These are phyloP conservation scores for Stentor roeselii DNA, from an alignment of 73 alveolate genomes.

Conservation along the genomic window DNA sequence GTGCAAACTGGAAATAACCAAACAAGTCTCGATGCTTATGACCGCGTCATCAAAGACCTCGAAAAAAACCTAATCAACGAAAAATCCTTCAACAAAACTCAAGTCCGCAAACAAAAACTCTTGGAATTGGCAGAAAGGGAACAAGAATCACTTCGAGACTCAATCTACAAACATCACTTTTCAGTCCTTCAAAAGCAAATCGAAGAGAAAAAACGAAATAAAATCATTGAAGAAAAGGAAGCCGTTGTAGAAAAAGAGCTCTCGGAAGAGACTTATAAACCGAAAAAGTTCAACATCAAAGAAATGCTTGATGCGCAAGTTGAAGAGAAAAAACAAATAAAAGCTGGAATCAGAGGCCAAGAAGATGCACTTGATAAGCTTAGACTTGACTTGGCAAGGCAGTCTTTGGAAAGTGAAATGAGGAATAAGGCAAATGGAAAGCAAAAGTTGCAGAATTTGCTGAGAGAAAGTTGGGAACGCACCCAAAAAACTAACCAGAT, in stretches of 20 bases:
- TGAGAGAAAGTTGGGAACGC: background rate
- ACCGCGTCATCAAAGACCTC: background rate
- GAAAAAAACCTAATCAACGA: background rate
- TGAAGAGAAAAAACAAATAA: background rate
- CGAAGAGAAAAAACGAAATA: background rate
- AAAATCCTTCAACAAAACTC: background rate
- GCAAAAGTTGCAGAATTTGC: background rate
- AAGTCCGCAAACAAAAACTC: background rate
- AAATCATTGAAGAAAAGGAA: background rate
- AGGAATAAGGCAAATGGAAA: background rate
- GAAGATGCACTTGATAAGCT: background rate
- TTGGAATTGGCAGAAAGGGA: background rate
- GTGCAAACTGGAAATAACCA: background rate
- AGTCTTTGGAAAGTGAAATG: background rate
- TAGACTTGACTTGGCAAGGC: background rate
- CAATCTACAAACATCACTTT: slow-evolving; percentile 3
- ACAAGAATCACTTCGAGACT: background rate
- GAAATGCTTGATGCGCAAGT: background rate
- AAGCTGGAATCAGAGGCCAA: background rate
- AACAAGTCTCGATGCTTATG: background rate
- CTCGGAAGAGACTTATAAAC: background rate
- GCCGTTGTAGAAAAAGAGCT: background rate
- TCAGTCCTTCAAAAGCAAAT: background rate
- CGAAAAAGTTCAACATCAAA: background rate
- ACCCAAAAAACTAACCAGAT: background rate